A percentile compares a stretch with the other conserved stretches of the same genome.
Evolutionary conservation across 331 rosid species (phyloP).

Genomic region (Arachis monticola): DNA sequence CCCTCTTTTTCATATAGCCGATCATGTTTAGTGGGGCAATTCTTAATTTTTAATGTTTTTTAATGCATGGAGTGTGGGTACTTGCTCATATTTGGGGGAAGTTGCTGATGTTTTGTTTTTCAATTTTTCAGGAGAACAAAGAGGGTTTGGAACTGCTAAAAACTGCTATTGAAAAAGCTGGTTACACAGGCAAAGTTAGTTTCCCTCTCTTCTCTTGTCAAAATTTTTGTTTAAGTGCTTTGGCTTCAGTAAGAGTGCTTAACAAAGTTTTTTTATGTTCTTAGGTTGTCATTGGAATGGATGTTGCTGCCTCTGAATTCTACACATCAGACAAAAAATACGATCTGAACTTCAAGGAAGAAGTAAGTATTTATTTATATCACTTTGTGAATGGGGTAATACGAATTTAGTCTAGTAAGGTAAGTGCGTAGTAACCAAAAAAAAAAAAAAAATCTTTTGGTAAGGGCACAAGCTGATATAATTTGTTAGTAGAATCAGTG

Average conservation of each 20-base stretch:
- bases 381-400: constrained; percentile 6
- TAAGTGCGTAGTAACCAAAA: not conserved
- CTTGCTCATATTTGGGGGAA: not conserved
- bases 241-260: constrained; percentile 14
- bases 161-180: constrained; percentile 95
- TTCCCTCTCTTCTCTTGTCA: not conserved
- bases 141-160: constrained; percentile 98
- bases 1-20: not conserved
- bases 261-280: constrained; percentile 10
- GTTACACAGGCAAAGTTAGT: constrained; percentile 90
- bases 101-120: constrained; percentile 26
- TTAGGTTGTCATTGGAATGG: constrained; percentile 98
- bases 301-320: constrained; percentile 99
- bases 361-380: constrained; percentile 51
- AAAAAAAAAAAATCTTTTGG: not conserved
- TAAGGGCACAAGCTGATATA: not conserved
- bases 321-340: constrained; percentile 74
- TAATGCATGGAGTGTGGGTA: constrained; percentile 12
- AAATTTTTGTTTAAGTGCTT: constrained; percentile 3
- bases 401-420: constrained; percentile 6
- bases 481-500: not conserved
- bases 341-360: constrained; percentile 97
- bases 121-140: constrained; percentile 78
- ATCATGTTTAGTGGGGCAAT: too few species aligned
- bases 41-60: not conserved